phyloP scores from a whole-genome alignment of 2,329 filamentous ascomycete species.

The Calonectria henricotiae region DNA sequence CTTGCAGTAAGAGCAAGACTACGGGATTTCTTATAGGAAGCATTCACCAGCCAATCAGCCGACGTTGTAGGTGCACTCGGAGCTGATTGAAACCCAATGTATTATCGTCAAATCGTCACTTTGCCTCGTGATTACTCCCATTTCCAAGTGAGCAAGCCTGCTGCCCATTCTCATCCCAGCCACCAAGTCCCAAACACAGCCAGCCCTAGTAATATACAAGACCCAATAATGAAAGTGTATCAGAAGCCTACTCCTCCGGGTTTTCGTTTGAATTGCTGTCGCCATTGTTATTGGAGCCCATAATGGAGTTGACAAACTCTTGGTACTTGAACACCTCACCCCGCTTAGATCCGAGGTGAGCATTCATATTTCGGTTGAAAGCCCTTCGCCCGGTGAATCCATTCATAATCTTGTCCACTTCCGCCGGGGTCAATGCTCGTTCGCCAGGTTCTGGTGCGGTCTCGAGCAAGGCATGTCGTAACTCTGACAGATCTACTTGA shows the following conservation, averaged over 20 bases:
- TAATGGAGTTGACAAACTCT: constrained; percentile 86
- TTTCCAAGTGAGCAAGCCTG: constrained; percentile 26
- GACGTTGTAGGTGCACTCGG: background rate
- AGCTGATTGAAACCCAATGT: background rate
- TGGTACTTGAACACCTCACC: constrained; percentile 95
- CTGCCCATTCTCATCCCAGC: constrained; percentile 22
- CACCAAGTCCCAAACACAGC: constrained; percentile 14
- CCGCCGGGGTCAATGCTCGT: constrained; percentile 75
- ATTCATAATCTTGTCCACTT: constrained; percentile 89
- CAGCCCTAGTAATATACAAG: constrained; percentile 28
- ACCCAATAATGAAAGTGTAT: background rate
- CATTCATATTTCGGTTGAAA: constrained; percentile 77
- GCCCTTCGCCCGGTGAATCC: constrained; percentile 89
- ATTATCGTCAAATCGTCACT: constrained; percentile 29
- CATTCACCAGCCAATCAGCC: no score
- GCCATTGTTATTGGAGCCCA: constrained; percentile 67
- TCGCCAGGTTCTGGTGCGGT: constrained; percentile 85
- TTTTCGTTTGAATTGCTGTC: constrained; percentile 56
- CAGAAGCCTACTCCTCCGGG: constrained; percentile 44
- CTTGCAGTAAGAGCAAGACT: background rate
- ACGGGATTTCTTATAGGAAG: background rate
- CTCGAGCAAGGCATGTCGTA: constrained; percentile 86
- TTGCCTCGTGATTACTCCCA: constrained; percentile 21
- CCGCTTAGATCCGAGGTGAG: constrained; percentile 72
- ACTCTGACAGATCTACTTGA: constrained; percentile 87